Evolutionary conservation across 2,329 filamentous ascomycete species (phyloP), one percentile per base, ranked within the genome.

Genomic region (Hypoxylon sp.): DNA sequence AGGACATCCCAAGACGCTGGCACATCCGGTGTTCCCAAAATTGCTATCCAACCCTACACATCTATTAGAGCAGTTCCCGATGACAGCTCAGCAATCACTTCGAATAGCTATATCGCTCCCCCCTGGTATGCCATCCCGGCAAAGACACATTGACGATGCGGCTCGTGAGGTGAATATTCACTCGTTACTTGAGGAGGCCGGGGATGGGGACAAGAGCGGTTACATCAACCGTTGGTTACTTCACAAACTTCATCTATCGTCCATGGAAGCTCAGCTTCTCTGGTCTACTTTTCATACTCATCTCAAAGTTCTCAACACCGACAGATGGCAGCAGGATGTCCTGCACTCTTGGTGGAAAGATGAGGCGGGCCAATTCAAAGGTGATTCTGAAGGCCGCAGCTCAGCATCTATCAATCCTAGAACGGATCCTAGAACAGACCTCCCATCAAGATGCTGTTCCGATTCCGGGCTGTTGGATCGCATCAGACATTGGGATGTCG

Each of bases 161-260:
- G 77, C 80, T 55, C 86, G 85, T 63, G 85, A 87, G 72, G 81
- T 79, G n/a, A 79, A 78, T 32, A 86, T 87, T 56, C 76, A 82
- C 46, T 79, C 75, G 5, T 78, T 86, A 10, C 73, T 86, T 52
- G 70, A 69, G 23, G 80, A 81, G 2, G 71, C 76, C 2, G 72
- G 78, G 10, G 71, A 73, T 2, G 79, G 79, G 2, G 79, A 80
- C 69, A 83, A 81, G 67, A 76, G 75, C 1, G 82, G 85, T 53
- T 85, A 80, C 61, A 81, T 88, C 71, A 83, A 83, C 68, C 79
- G 83, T 43, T 88, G 86, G 86, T 75, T 88, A 2, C 78, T 87
- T 11, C 83, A 87, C 51, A 81, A 82, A 45, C 78, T 88, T 43
- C 81, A 84, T 36, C 76, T 79, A 13, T 85, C 82, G 2, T 78